Percentiles rank a stretch among this genome's conserved stretches.
Evolutionary conservation across 1,284 basidiomycete species (phyloP).

Genomic region (Amylostereum areolatum): DNA sequence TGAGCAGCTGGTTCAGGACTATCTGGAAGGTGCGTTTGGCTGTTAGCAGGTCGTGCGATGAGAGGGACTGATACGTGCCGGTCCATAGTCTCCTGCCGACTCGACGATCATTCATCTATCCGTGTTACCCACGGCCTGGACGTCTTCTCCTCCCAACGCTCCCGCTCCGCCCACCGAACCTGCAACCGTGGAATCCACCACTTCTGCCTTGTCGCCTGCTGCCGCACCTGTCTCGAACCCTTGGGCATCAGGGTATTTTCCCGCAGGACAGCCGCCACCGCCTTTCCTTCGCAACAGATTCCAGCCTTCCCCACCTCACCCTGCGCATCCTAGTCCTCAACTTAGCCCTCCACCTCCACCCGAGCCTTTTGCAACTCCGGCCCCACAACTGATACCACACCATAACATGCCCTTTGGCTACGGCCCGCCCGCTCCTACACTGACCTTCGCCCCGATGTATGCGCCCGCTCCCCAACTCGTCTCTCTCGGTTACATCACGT

Average conservation of each 20-base stretch:
- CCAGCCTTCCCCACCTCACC: too few relatives aligned
- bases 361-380: too few relatives aligned
- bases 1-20: slow-evolving; percentile 55
- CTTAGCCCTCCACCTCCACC: too few relatives aligned
- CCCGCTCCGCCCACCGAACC: background rate
- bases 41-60: background rate
- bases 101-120: slow-evolving; percentile 64
- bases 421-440: background rate
- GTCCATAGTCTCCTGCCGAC: slow-evolving; percentile 44
- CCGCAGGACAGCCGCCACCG: background rate
- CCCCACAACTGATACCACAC: too few relatives aligned
- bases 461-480: slow-evolving; percentile 7
- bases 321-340: too few relatives aligned
- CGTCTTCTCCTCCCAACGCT: slow-evolving; percentile 38
- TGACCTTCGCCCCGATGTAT: slow-evolving; percentile 1
- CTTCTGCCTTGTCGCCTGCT: background rate
- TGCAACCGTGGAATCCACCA: background rate
- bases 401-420: too few relatives aligned
- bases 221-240: background rate
- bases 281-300: background rate
- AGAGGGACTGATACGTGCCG: slow-evolving; percentile 1
- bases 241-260: background rate
- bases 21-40: slow-evolving; percentile 57
- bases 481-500: slow-evolving; percentile 17
- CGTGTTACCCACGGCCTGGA: slow-evolving; percentile 73